These are phyloP conservation scores for Senna tora DNA, from an alignment of 306 rosid genomes.

Conservation along the genomic window DNA sequence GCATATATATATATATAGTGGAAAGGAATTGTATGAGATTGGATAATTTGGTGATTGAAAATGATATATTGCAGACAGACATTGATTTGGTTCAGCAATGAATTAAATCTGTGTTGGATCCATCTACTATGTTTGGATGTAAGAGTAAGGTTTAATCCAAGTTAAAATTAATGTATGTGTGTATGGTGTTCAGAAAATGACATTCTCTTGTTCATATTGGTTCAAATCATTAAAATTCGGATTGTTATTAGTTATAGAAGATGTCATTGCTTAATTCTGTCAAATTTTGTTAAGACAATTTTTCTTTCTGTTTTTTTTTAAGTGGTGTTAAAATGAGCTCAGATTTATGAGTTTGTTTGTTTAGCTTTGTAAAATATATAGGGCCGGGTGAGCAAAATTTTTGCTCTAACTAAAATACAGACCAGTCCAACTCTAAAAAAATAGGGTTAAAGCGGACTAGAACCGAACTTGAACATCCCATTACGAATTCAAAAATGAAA, in stretches of 20 bases:
- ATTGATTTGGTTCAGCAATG: conserved; percentile 33
- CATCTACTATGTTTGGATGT: conserved; percentile 30
- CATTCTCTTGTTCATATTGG: neutral
- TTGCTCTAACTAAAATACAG: no score
- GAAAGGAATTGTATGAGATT: conserved; percentile 17
- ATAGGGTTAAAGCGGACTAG: no score
- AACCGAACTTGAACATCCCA: no score
- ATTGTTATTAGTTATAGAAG: neutral
- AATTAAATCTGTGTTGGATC: conserved; percentile 17
- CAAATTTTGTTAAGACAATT: neutral
- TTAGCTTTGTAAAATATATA: no score
- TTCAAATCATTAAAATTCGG: neutral
- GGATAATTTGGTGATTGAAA: conserved; percentile 52
- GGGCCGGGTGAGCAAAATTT: no score
- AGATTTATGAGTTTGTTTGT: no score
- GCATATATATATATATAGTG: conserved; percentile 36
- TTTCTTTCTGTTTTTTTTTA: neutral
- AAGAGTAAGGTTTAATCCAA: conserved; percentile 49
- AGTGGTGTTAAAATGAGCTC: no score
- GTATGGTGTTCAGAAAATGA: neutral
- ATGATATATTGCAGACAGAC: conserved; percentile 25
- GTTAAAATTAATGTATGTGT: neutral
- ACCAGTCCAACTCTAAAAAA: no score
- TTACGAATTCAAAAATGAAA: no score
- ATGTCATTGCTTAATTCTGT: neutral